Evolutionary conservation across 352 stramenopile species (phyloP), one percentile per base, ranked within the genome.

Genomic region (Phytophthora rubi): DNA sequence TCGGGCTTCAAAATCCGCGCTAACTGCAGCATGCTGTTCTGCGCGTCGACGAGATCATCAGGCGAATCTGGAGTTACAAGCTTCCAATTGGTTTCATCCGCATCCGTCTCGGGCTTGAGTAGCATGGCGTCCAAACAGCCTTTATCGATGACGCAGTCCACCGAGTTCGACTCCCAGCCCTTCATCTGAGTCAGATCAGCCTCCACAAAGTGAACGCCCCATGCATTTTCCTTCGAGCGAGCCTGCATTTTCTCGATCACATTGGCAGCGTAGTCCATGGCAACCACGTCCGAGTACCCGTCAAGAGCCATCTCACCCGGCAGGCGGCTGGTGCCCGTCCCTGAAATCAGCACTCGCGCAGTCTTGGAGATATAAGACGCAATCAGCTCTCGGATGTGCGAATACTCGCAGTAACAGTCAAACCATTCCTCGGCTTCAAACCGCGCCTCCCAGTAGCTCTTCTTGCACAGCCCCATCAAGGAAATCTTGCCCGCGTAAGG

Each of bases 41-140:
- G 61, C 12, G 67, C 78, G 30, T 88, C 81, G 6, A 55, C 55
- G 1, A 86, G 71, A 21, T 85, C 78, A 48, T 81, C 77, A 5
- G 61, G 45, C 16, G 80, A 86, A 68, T 85, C 77, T 2, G 65
- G 48, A 2, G 74, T 62, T 15, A 88, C 65, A 2, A 71, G 54
- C 44, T 85, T 85, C 81, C 78, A 88, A 44, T 77, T 80, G 28
- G 76, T 79, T 26, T 76, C 77, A 9, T 64, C 59, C 5, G 75
- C 68, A 21, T 82, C 70, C 1, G 81, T 88, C 65, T 88, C 81
- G 9, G 73, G 78, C 53, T 77, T 76, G 35, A 88, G 67, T 18
- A 88, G 55, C 81, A 88, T 89, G 16, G 79, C 81, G 66, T 89
- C 81, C 21, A 89, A 58, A 59, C 81, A 86, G 15, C 81, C 81